phyloP scores from a whole-genome alignment of 257 asterid species.

The Salvia splendens region DNA sequence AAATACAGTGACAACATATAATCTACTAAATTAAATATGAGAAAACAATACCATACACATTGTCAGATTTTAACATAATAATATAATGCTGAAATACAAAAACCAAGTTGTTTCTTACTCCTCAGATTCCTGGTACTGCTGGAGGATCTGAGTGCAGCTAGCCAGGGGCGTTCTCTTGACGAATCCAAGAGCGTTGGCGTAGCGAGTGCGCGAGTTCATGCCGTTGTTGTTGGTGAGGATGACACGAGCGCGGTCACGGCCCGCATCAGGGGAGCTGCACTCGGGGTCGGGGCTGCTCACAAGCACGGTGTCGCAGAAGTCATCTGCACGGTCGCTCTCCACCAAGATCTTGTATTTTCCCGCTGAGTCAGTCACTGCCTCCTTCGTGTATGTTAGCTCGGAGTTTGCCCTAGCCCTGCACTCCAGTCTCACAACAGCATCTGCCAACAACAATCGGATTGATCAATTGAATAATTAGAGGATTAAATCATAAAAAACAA shows the following conservation, averaged over 20 bases:
- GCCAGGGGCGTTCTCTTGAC: constrained; percentile 46
- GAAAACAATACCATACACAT: constrained; percentile 5
- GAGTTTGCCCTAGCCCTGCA: constrained; percentile 50
- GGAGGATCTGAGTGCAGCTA: constrained; percentile 62
- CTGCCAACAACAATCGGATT: constrained; percentile 35
- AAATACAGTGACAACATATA: constrained; percentile 27
- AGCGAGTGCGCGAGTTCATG: constrained; percentile 50
- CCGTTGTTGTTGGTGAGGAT: constrained; percentile 77
- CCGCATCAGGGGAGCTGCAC: constrained; percentile 48
- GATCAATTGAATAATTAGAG: background rate
- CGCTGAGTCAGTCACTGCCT: constrained; percentile 39
- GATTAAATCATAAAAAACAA: too few species aligned
- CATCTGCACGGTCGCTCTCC: constrained; percentile 59
- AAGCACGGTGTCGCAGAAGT: constrained; percentile 55
- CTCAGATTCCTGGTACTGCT: constrained; percentile 61
- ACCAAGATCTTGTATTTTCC: constrained; percentile 62
- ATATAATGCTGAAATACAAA: constrained; percentile 16
- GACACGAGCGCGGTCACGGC: constrained; percentile 78
- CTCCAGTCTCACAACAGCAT: constrained; percentile 49
- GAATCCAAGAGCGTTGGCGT: constrained; percentile 71
- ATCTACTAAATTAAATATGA: constrained; percentile 14
- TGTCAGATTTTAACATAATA: constrained; percentile 11
- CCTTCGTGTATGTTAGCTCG: constrained; percentile 36
- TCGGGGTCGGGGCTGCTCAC: constrained; percentile 52
- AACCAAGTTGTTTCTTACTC: constrained; percentile 12